These are phyloP conservation scores for Arthroderma uncinatum DNA, from an alignment of 2,329 filamentous ascomycete genomes.

Conservation along the genomic window DNA sequence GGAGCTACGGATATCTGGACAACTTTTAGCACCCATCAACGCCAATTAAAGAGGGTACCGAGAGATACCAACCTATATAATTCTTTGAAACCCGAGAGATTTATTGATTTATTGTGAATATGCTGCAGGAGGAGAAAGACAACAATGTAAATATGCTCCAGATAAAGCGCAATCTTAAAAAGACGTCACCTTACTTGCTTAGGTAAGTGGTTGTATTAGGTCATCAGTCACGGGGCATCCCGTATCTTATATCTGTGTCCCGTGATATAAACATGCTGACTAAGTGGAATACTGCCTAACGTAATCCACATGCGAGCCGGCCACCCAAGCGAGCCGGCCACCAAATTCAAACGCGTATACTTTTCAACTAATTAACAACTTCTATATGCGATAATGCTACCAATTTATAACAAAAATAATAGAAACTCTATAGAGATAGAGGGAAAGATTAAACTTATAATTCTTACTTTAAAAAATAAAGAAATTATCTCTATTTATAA, in stretches of 20 bases:
- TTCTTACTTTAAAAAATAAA: no score
- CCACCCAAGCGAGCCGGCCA: no score
- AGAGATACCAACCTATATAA: neutral
- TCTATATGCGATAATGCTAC: no score
- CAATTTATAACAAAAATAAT: no score
- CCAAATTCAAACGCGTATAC: no score
- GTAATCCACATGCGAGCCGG: no score
- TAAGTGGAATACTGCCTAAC: neutral
- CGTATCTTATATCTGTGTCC: neutral
- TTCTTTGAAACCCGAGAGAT: neutral
- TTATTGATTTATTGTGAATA: neutral
- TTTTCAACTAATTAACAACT: no score
- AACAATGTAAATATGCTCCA: neutral
- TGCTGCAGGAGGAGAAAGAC: neutral
- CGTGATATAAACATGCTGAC: neutral
- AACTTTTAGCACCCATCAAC: neutral
- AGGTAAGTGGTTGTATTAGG: neutral
- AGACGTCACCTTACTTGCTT: conserved; percentile 1
- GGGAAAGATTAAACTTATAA: no score
- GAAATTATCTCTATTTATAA: no score
- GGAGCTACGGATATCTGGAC: neutral
- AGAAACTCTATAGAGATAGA: no score
- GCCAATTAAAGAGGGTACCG: neutral
- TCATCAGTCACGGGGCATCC: neutral
- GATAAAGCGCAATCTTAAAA: conserved; percentile 4